Evolutionary conservation across 2,329 filamentous ascomycete species (phyloP).

Genomic region (Fusarium papillatum): DNA sequence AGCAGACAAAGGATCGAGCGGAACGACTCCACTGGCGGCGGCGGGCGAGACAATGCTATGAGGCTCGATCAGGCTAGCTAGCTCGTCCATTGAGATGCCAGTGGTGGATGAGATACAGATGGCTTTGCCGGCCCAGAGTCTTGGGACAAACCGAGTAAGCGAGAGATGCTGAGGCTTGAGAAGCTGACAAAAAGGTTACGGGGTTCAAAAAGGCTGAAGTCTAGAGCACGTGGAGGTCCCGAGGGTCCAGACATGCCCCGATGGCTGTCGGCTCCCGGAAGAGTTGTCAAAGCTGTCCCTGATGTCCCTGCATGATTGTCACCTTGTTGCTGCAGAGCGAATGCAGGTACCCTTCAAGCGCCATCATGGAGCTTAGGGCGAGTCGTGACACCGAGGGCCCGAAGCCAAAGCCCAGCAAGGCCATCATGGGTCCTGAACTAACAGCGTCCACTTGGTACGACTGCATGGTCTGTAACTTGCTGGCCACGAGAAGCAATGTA

Average conservation of each 20-base stretch:
- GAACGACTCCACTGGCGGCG: conserved; percentile 1
- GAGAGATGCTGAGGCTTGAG: conserved; percentile 8
- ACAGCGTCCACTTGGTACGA: not conserved
- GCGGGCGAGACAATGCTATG: conserved; percentile 15
- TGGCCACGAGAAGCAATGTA: not conserved
- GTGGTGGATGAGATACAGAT: not conserved
- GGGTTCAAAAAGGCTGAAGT: conserved; percentile 8
- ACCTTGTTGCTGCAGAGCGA: conserved; percentile 23
- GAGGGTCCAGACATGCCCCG: conserved; percentile 32
- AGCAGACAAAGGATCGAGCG: conserved; percentile 1
- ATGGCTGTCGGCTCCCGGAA: conserved; percentile 20
- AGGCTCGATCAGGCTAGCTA: not conserved
- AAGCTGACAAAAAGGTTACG: conserved; percentile 9
- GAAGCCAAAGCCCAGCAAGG: not conserved
- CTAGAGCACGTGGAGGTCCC: conserved; percentile 22
- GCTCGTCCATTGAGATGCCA: conserved; percentile 1
- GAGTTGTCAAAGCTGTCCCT: conserved; percentile 5
- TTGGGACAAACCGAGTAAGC: conserved; percentile 2
- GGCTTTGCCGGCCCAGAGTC: not conserved
- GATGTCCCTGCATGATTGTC: conserved; percentile 20
- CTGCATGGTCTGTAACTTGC: not conserved
- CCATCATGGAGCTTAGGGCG: not conserved
- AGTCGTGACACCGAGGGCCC: conserved; percentile 11
- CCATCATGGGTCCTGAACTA: not conserved
- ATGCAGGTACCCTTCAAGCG: conserved; percentile 19